These are phyloP conservation scores for Fistulinella prunicolor DNA, from an alignment of 768 basidiomycete species.

Conservation along the genomic window DNA sequence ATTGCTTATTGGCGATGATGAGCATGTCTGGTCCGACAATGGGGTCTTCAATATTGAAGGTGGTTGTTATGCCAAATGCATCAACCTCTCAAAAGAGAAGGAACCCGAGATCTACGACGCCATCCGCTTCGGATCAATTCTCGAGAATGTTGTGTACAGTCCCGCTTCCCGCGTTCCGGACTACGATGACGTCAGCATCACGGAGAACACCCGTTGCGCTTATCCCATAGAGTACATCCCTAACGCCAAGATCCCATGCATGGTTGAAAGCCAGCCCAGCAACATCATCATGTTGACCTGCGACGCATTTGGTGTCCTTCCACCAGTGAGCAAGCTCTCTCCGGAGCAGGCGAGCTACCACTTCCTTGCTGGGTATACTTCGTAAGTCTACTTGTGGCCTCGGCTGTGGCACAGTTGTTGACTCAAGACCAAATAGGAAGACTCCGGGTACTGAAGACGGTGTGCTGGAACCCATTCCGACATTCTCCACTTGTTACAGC, in stretches of 20 bases:
- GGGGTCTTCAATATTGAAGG: conserved; percentile 99
- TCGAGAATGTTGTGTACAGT: conserved; percentile 99
- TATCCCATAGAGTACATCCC: conserved; percentile 98
- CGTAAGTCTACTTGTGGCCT: conserved; percentile 44
- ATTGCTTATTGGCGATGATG: conserved; percentile 95
- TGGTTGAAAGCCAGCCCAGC: conserved; percentile 81
- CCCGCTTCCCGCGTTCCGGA: conserved; percentile 79
- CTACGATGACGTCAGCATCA: conserved; percentile 95
- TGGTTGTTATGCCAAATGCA: conserved; percentile 97
- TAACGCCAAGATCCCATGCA: conserved; percentile 92
- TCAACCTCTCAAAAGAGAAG: conserved; percentile 95
- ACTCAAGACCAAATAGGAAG: conserved; percentile 53
- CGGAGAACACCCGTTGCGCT: conserved; percentile 98
- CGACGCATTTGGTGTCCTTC: conserved; percentile 97
- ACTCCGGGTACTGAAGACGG: conserved; percentile 99
- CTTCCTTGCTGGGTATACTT: conserved; percentile 95
- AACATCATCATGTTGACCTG: conserved; percentile 98
- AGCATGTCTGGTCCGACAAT: conserved; percentile 98
- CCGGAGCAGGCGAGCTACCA: conserved; percentile 97
- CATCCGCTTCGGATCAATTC: conserved; percentile 92
- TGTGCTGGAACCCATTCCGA: conserved; percentile 96
- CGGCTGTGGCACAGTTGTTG: background rate
- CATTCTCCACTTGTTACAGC: conserved; percentile 98
- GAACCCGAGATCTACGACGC: conserved; percentile 98
- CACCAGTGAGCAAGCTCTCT: conserved; percentile 89